These are phyloP conservation scores for Adansonia digitata DNA, from an alignment of 345 rosid genomes.

Conservation along the genomic window DNA sequence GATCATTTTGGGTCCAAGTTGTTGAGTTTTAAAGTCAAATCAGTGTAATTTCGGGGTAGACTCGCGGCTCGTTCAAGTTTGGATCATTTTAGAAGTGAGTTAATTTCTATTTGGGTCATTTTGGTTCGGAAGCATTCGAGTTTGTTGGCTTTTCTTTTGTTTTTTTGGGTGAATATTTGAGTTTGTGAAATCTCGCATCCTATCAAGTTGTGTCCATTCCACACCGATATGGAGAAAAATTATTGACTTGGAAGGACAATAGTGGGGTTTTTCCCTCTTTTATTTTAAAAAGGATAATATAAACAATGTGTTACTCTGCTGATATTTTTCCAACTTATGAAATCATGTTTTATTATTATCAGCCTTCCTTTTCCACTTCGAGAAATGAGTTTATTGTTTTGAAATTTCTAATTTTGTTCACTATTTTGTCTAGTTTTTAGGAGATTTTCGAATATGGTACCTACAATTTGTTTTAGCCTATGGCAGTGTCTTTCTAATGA, in stretches of 20 bases:
- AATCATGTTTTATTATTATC: not conserved
- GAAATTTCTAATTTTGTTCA: not conserved
- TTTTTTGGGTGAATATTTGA: constrained; percentile 3
- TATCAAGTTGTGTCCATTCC: not conserved
- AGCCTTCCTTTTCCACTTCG: not conserved
- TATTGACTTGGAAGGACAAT: constrained; percentile 7
- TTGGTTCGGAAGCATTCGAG: no score
- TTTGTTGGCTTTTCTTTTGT: no score
- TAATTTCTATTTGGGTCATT: no score
- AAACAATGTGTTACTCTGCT: not conserved
- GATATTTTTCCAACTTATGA: not conserved
- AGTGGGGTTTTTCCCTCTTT: not conserved
- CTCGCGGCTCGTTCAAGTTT: no score
- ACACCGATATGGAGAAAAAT: constrained; percentile 15
- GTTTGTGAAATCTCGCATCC: constrained; percentile 14
- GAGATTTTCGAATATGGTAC: not conserved
- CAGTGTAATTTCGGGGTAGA: no score
- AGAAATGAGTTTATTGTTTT: not conserved
- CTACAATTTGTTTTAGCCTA: not conserved
- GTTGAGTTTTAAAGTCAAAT: no score
- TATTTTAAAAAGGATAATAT: not conserved
- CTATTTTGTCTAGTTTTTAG: not conserved
- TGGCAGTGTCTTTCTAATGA: not conserved
- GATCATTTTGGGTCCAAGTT: no score
- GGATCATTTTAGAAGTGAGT: no score